Evolutionary conservation across 306 rosid species (phyloP).

Genomic region (Sophora flavescens): DNA sequence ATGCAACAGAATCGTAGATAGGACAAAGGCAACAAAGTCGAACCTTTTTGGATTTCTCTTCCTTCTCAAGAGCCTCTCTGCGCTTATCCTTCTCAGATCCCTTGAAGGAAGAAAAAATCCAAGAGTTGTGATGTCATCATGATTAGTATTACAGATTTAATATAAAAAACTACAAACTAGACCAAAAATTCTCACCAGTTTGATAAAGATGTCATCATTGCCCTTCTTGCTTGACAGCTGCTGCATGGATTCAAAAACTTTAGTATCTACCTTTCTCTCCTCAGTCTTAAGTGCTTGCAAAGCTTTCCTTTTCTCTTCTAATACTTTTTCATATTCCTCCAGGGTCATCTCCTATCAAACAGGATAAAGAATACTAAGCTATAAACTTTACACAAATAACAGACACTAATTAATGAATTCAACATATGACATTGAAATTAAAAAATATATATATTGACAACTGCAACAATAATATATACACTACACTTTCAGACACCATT

Average conservation of each 20-base stretch:
- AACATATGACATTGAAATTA: neutral
- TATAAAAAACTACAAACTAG: neutral
- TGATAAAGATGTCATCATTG: conserved; percentile 69
- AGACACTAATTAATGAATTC: neutral
- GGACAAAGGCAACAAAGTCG: neutral
- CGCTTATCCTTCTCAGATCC: conserved; percentile 85
- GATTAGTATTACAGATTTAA: neutral
- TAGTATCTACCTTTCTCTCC: conserved; percentile 74
- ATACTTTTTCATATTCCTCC: conserved; percentile 79
- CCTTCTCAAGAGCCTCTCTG: conserved; percentile 75
- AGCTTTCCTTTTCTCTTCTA: conserved; percentile 79
- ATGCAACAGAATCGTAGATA: neutral
- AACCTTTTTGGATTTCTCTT: conserved; percentile 83
- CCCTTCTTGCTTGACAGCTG: conserved; percentile 71
- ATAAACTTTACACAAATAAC: neutral
- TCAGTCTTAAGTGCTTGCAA: conserved; percentile 62
- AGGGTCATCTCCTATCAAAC: conserved; percentile 75
- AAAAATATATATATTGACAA: neutral
- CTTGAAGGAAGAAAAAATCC: conserved; percentile 37
- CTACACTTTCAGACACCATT: neutral
- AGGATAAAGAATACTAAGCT: neutral
- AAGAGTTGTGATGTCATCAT: neutral
- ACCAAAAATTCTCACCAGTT: conserved; percentile 59
- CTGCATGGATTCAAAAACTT: conserved; percentile 77
- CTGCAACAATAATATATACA: neutral